Evolutionary conservation across 2,329 filamentous ascomycete species (phyloP), one percentile per base, ranked within the genome.

Genomic region (Colletotrichum melonis): DNA sequence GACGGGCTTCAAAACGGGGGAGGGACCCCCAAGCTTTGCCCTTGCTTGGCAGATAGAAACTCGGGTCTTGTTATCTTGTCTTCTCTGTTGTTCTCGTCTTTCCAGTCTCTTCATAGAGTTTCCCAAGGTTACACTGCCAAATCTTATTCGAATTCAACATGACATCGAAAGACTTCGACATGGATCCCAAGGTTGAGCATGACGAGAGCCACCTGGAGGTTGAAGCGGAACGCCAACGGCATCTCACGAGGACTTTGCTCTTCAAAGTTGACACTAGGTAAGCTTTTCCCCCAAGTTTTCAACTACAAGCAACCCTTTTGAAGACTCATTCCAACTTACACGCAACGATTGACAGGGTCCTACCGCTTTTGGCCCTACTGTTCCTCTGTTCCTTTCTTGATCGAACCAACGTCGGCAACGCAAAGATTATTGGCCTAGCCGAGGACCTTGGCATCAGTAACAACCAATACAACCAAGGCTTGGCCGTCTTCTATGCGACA

Each of bases 341-440:
- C 8, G n/a, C 11, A 9, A 14, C 38, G 16, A 49, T 26, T 16
- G 49, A 5, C 69, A 92, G 90, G 62, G 88, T 93, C 30, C 82
- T 93, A 7, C 91, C 91, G 0, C 81, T 91, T 7, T 85, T 94
- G n/a, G 87, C 90, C 0, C 77, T 93, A 0, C 82, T 93, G 1
- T 92, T 92, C 76, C 84, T 93, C 11, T 92, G 90, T 81, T 92
- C 91, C 1, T 88, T 88, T 73, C 84, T 89, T 63, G 92, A 94
- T 80, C 87, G 92, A 55, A 93, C 92, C n/a, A 94, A 94, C 78
- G 90, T 94, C 49, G 92, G 92, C 49, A 93, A 94, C 77, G 92
- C 92, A 28, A 90, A 90, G 74, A 90, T 93, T 9, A 86, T 92
- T 64, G 88, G 89, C 0, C 84, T 94, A 16, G 89, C 92, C 76